These are phyloP conservation scores for Fusarium annulatum DNA, from an alignment of 2,329 filamentous ascomycete species.

Conservation along the genomic window DNA sequence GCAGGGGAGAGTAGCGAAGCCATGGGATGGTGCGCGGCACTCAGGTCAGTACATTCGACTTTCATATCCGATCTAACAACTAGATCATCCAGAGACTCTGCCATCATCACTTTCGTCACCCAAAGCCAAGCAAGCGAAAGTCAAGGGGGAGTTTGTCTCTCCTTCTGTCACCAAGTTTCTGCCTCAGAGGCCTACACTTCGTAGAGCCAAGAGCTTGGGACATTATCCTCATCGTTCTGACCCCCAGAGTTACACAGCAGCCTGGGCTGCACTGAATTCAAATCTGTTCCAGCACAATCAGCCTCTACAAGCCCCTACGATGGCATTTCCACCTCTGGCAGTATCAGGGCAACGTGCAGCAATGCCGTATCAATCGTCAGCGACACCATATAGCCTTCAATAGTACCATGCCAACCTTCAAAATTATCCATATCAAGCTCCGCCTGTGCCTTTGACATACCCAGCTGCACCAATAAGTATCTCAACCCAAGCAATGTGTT, in stretches of 20 bases:
- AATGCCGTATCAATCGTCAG: neutral
- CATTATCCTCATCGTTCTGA: neutral
- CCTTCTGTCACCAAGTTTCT: neutral
- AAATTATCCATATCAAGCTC: neutral
- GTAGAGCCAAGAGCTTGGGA: neutral
- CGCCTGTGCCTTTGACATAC: neutral
- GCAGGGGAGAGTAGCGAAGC: neutral
- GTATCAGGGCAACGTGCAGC: neutral
- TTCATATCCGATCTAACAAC: neutral
- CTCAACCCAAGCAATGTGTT: neutral
- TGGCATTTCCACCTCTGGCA: neutral
- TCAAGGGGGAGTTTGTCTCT: neutral
- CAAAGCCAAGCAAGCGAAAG: rapidly evolving
- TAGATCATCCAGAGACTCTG: neutral
- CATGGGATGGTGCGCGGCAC: neutral
- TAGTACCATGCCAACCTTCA: neutral
- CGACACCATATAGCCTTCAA: neutral
- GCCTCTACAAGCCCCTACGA: neutral
- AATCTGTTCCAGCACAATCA: neutral
- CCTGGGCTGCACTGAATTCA: neutral
- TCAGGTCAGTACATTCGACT: neutral
- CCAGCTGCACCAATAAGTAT: neutral
- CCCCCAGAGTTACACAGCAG: too few relatives aligned
- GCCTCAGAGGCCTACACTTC: neutral
- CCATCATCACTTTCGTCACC: rapidly evolving